Evolutionary conservation across 1,284 basidiomycete species (phyloP).

Genomic region (Leccinum subfulvum): DNA sequence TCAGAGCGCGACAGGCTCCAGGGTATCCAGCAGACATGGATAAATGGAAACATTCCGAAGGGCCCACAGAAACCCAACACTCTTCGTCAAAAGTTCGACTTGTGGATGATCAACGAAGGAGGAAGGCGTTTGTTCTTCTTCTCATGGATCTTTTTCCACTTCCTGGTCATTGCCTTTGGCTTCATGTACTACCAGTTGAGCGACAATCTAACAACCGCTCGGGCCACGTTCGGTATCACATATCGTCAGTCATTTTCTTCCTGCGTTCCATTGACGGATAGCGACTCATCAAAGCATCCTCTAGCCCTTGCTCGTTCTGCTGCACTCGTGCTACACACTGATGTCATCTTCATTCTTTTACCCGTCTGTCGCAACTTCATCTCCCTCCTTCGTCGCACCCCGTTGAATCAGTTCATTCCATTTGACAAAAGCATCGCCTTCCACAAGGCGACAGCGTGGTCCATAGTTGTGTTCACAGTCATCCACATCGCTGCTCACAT

Average conservation of each 20-base stretch:
- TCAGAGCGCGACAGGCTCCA: conserved; percentile 76
- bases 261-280: background rate
- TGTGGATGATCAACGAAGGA: conserved; percentile 93
- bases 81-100: conserved; percentile 47
- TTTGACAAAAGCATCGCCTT: conserved; percentile 88
- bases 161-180: conserved; percentile 72
- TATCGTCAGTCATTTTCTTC: conserved; percentile 55
- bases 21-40: conserved; percentile 63
- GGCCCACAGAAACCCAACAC: conserved; percentile 34
- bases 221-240: conserved; percentile 68
- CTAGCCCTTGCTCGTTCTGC: conserved; percentile 79
- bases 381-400: conserved; percentile 77
- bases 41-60: conserved; percentile 36
- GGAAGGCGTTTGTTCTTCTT: conserved; percentile 74
- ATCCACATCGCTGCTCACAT: conserved; percentile 79
- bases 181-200: conserved; percentile 75
- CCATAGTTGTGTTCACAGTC: conserved; percentile 71
- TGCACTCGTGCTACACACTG: conserved; percentile 83
- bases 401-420: conserved; percentile 81
- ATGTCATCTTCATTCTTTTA: conserved; percentile 86
- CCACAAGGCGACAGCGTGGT: conserved; percentile 87
- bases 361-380: conserved; percentile 91
- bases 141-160: conserved; percentile 73
- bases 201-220: conserved; percentile 69
- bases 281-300: background rate